Conservation (phyloP, 495 filamentous ascomycete species). For the Aspergillus saccharolyticus region DNA sequence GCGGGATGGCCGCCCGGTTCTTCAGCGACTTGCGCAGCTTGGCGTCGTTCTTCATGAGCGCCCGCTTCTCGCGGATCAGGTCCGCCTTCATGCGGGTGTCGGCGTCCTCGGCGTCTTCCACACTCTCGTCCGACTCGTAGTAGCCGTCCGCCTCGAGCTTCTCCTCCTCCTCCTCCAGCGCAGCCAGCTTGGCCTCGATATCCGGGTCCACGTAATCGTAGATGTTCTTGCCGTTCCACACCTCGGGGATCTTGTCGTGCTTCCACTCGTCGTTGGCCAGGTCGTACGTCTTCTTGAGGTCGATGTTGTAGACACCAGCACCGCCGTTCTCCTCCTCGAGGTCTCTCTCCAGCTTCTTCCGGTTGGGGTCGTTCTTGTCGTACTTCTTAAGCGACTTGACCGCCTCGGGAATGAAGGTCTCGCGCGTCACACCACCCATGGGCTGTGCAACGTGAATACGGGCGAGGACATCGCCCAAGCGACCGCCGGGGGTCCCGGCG, state of each 20-base stretch:
- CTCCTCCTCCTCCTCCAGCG: conserved; percentile 93
- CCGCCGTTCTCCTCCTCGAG: conserved; percentile 90
- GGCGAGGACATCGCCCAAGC: conserved; percentile 80
- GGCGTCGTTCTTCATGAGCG: conserved; percentile 83
- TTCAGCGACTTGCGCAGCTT: conserved; percentile 91
- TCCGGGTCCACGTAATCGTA: conserved; percentile 96
- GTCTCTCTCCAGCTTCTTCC: conserved; percentile 74
- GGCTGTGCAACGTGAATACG: conserved; percentile 96
- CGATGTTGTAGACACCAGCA: conserved; percentile 90
- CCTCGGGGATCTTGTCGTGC: conserved; percentile 89
- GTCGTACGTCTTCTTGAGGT: conserved; percentile 79
- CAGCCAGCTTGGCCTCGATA: conserved; percentile 84
- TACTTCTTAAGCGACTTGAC: conserved; percentile 77
- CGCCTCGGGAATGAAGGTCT: conserved; percentile 85
- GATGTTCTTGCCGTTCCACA: conserved; percentile 91
- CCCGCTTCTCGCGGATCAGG: conserved; percentile 86
- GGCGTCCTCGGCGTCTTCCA: conserved; percentile 79
- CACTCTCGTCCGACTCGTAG: conserved; percentile 62
- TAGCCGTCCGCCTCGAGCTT: conserved; percentile 78
- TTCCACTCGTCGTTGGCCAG: conserved; percentile 88
- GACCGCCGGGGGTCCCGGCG: conserved; percentile 65
- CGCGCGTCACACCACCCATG: conserved; percentile 67
- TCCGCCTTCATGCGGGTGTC: conserved; percentile 88
- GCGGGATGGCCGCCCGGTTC: conserved; percentile 88
- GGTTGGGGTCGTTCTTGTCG: conserved; percentile 79